Conservation (phyloP, 2,329 filamentous ascomycete genomes). For the Aspergillaceae sp. region DNA sequence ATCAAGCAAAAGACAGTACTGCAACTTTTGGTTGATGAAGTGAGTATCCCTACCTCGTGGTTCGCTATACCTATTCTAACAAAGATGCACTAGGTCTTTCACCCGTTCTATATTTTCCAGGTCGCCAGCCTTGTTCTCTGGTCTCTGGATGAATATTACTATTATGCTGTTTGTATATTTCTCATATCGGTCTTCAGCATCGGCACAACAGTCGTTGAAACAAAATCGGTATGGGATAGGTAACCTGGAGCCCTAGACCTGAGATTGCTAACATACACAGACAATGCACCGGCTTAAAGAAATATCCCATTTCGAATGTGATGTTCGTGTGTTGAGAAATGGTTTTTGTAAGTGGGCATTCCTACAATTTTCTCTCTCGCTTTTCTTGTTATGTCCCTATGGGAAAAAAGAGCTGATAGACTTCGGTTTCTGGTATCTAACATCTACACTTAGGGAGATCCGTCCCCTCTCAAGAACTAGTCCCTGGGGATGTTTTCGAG, state of each 20-base stretch:
- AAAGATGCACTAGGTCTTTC: constrained; percentile 57
- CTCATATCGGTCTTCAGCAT: constrained; percentile 91
- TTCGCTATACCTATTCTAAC: constrained; percentile 1
- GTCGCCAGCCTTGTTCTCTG: constrained; percentile 88
- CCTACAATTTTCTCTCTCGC: not conserved
- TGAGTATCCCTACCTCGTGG: constrained; percentile 28
- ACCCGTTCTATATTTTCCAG: constrained; percentile 98
- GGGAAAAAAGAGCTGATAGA: too few relatives aligned
- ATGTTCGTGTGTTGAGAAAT: constrained; percentile 83
- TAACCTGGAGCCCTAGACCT: not conserved
- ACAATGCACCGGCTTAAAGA: constrained; percentile 87
- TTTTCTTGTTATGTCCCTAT: not conserved
- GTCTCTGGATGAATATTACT: constrained; percentile 95
- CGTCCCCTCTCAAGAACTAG: constrained; percentile 75
- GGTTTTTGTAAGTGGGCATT: constrained; percentile 67
- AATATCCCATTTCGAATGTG: constrained; percentile 90
- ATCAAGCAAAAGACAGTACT: constrained; percentile 80
- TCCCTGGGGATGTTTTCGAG: constrained; percentile 94
- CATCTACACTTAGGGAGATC: constrained; percentile 56
- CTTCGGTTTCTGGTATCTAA: constrained; percentile 1
- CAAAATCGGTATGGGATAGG: constrained; percentile 55
- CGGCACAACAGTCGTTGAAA: constrained; percentile 79
- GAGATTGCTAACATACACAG: constrained; percentile 27
- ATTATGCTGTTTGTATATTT: constrained; percentile 93
- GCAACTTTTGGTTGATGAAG: constrained; percentile 82